These are phyloP conservation scores for Condylostoma magnum DNA, from an alignment of 169 alveolate genomes.

Conservation along the genomic window DNA sequence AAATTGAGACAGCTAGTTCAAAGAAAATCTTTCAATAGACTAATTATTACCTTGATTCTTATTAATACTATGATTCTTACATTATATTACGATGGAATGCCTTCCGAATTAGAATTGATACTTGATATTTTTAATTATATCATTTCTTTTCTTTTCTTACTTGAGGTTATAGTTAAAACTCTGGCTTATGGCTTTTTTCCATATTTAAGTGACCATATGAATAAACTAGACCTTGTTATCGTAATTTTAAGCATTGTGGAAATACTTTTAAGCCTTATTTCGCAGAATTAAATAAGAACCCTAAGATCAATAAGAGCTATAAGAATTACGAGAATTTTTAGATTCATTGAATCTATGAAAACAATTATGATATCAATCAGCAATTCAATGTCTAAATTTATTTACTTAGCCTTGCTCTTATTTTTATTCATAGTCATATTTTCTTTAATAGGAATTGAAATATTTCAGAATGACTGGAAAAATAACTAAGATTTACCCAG, in stretches of 20 bases:
- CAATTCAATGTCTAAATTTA: constrained; percentile 33
- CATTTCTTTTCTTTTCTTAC: neutral
- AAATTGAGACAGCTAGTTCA: neutral
- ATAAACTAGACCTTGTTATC: constrained; percentile 18
- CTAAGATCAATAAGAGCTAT: constrained; percentile 13
- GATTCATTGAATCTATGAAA: neutral
- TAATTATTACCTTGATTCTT: constrained; percentile 23
- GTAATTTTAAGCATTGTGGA: constrained; percentile 6
- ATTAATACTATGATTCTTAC: constrained; percentile 18
- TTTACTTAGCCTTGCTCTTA: constrained; percentile 59
- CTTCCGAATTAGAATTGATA: neutral
- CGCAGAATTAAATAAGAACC: constrained; percentile 5
- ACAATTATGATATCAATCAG: neutral
- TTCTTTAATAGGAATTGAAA: constrained; percentile 75
- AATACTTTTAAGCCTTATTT: constrained; percentile 34
- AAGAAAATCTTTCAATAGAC: neutral
- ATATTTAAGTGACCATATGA: constrained; percentile 25
- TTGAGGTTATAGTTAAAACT: constrained; percentile 10
- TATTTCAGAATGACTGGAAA: constrained; percentile 48
- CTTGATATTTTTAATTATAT: neutral
- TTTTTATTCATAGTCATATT: constrained; percentile 69
- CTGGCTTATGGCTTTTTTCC: constrained; percentile 6
- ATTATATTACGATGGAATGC: neutral
- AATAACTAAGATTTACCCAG: constrained; percentile 32
- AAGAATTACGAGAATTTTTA: constrained; percentile 9